Evolutionary conservation across 345 rosid genomes (phyloP).

Genomic region (Gossypium sturtianum): DNA sequence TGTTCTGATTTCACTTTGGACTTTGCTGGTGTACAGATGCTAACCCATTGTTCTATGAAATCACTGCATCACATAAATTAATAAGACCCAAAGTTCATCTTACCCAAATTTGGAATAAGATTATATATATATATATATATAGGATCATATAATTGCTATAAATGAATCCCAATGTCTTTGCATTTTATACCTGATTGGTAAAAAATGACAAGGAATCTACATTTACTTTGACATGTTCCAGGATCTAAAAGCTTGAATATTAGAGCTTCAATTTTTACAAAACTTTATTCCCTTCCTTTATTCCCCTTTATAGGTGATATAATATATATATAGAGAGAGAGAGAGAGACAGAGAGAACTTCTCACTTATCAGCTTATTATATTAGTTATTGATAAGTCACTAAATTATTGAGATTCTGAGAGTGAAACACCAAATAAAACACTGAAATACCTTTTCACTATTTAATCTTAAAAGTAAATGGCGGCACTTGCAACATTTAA

Average conservation of each 20-base stretch:
- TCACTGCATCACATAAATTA: slow-evolving; percentile 41
- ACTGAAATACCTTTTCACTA: neutral
- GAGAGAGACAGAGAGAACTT: neutral
- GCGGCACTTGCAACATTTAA: neutral
- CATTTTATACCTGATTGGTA: neutral
- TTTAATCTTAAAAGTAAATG: neutral
- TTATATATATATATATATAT: too few relatives aligned
- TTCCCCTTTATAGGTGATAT: slow-evolving; percentile 5
- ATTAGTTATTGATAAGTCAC: neutral
- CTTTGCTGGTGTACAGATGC: slow-evolving; percentile 71
- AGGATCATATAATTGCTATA: too few relatives aligned
- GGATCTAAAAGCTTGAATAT: neutral
- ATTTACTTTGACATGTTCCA: neutral
- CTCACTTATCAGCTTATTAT: neutral
- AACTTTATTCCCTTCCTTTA: neutral
- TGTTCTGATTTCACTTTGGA: slow-evolving; percentile 53
- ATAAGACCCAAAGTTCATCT: too few relatives aligned
- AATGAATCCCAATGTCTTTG: neutral
- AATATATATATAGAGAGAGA: too few relatives aligned
- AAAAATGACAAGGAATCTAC: neutral
- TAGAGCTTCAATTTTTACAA: neutral
- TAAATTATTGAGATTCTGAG: neutral
- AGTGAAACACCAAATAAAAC: too few relatives aligned
- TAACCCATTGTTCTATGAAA: slow-evolving; percentile 86
- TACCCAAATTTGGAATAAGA: too few relatives aligned